Evolutionary conservation across 257 asterid species (phyloP), one percentile per base, ranked within the genome.

Genomic region (Solanum virginianum): DNA sequence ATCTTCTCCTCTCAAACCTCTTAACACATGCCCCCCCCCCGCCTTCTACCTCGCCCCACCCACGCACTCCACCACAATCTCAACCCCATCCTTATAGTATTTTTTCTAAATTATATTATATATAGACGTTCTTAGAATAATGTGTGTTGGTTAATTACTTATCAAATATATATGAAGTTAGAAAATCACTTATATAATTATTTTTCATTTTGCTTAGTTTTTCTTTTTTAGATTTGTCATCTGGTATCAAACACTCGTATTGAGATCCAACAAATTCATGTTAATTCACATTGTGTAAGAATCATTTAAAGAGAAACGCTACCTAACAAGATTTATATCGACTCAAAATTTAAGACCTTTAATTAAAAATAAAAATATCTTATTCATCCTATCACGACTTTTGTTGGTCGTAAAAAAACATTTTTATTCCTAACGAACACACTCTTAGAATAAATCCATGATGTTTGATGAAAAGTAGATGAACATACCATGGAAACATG

Each of bases 171-270:
- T 43, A 43, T 43, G 9, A 43, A 43, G 47, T 43, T 6, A 43
- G 47, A 43, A 43, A 43, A 43, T 43, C 1, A 43, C 9, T 43
- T 43, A 43, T 6, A 43, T 36, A 5, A 36, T 36, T 36, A 43
- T 8, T 43, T 36, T 36, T 36, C 41, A 5, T 36, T 36, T 36
- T 36, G 5, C 41, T 36, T 5, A 4, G 5, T 36, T 47, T 47
- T 8, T 47, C 1, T 32, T 4, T 32, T 32, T 32, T 32, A 32
- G 4, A 0, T 22, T 62, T 60, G 22, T 60, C 4, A 22, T 22
- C 1, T 2, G 4, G 0, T 0, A 8, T 22, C 36, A 22, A 11
- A 0, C 1, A 11, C 5, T 0, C 4, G 1, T 22, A 62, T 62
- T 22, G 14, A 6, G 0, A 5, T 29, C 13, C 0, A 29, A 63